phyloP scores from a whole-genome alignment of 345 rosid species.

The Moricandia arvensis region DNA sequence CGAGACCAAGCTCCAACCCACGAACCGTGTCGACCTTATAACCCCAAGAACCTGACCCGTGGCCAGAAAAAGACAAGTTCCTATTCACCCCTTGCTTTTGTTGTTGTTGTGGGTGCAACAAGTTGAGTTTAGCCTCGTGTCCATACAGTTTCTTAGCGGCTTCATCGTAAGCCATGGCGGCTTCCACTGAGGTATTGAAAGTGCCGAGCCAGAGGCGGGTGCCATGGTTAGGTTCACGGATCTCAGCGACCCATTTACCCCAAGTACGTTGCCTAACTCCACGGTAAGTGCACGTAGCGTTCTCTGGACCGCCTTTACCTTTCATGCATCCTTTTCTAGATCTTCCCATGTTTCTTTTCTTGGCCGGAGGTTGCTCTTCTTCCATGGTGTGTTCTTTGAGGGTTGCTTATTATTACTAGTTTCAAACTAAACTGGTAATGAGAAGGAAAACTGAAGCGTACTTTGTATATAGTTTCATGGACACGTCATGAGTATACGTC shows the following conservation, averaged over 20 bases:
- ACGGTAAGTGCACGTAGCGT: constrained; percentile 49
- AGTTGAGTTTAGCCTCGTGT: constrained; percentile 47
- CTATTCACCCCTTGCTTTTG: background rate
- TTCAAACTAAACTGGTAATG: background rate
- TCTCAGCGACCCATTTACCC: constrained; percentile 72
- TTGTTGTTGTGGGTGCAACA: constrained; percentile 36
- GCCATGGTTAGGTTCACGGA: constrained; percentile 51
- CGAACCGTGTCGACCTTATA: constrained; percentile 16
- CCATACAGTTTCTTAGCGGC: constrained; percentile 57
- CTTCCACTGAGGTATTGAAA: constrained; percentile 52
- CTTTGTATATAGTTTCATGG: constrained; percentile 10
- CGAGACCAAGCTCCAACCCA: constrained; percentile 35
- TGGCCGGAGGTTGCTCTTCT: constrained; percentile 36
- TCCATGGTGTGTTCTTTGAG: constrained; percentile 27
- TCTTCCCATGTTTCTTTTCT: constrained; percentile 46
- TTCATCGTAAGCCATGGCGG: constrained; percentile 55
- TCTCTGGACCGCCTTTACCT: constrained; percentile 72
- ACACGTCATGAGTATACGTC: constrained; percentile 28
- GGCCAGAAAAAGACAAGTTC: constrained; percentile 24
- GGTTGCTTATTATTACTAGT: background rate
- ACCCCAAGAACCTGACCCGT: constrained; percentile 20
- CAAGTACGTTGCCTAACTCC: constrained; percentile 62
- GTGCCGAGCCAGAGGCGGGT: constrained; percentile 61
- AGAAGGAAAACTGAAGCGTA: background rate
- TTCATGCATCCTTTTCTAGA: constrained; percentile 71